Percentiles rank a stretch among this genome's conserved stretches.
phyloP scores from a whole-genome alignment of 2,329 filamentous ascomycete genomes.

The Teratosphaeria zuluensis region DNA sequence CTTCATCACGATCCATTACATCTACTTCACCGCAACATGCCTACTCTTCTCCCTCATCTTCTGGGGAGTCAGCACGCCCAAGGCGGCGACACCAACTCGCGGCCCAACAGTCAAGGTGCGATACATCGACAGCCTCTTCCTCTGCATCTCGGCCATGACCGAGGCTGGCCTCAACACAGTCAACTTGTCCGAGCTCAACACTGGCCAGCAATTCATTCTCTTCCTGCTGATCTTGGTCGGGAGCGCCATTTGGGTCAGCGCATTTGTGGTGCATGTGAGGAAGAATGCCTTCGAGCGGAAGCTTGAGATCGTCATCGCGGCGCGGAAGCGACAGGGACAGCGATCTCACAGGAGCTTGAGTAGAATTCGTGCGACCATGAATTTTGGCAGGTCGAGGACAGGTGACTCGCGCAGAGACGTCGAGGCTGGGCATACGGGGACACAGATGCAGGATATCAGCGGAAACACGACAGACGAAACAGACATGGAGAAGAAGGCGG shows the following conservation, averaged over 20 bases:
- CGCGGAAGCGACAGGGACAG: conserved; percentile 22
- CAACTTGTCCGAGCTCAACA: conserved; percentile 54
- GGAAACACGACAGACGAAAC: conserved; percentile 25
- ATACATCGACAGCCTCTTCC: conserved; percentile 58
- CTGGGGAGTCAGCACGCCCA: conserved; percentile 43
- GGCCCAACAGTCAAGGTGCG: conserved; percentile 34
- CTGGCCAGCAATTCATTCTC: conserved; percentile 58
- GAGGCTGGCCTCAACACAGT: conserved; percentile 59
- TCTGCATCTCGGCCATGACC: conserved; percentile 58
- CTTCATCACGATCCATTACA: conserved; percentile 47
- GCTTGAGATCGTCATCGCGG: conserved; percentile 43
- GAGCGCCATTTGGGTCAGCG: conserved; percentile 57
- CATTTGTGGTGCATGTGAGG: conserved; percentile 52
- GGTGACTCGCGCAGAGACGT: background rate
- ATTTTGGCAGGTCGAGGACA: conserved; percentile 1
- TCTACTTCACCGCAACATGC: conserved; percentile 52
- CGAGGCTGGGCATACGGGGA: background rate
- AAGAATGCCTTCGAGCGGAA: conserved; percentile 53
- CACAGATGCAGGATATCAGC: conserved; percentile 29
- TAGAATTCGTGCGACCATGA: conserved; percentile 28
- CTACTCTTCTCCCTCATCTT: conserved; percentile 52
- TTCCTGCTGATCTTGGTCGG: conserved; percentile 58
- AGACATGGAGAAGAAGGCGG: background rate
- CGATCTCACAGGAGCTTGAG: conserved; percentile 1
- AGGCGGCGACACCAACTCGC: conserved; percentile 24